These are phyloP conservation scores for Penicillium simplicissimum DNA, from an alignment of 495 filamentous ascomycete species.

Conservation along the genomic window DNA sequence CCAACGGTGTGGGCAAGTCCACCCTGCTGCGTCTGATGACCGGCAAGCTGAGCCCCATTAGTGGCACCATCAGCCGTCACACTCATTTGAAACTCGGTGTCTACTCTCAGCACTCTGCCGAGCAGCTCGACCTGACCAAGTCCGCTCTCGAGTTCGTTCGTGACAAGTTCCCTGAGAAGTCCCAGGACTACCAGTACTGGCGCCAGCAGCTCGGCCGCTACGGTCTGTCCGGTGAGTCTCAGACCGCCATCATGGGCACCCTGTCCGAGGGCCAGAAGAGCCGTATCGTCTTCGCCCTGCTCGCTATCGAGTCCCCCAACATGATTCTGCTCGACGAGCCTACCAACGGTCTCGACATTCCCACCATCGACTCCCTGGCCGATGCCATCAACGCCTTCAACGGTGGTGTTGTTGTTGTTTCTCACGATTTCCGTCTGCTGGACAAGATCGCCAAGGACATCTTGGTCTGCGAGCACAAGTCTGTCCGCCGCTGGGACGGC, in stretches of 20 bases:
- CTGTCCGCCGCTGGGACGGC: conserved; percentile 85
- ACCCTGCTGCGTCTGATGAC: conserved; percentile 97
- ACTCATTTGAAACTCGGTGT: conserved; percentile 97
- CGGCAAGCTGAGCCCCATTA: conserved; percentile 84
- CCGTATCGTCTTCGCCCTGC: conserved; percentile 94
- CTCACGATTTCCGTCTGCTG: conserved; percentile 96
- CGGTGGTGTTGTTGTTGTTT: conserved; percentile 96
- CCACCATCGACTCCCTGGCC: conserved; percentile 95
- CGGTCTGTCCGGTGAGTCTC: conserved; percentile 84
- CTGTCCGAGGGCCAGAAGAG: conserved; percentile 96
- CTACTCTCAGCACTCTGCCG: conserved; percentile 97
- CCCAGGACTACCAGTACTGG: conserved; percentile 99
- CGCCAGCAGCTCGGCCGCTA: conserved; percentile 94
- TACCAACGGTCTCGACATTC: conserved; percentile 99
- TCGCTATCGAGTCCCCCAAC: conserved; percentile 95
- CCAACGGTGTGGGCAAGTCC: conserved; percentile 99
- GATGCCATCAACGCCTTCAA: conserved; percentile 96
- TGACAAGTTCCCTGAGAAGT: conserved; percentile 86
- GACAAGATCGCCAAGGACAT: conserved; percentile 99
- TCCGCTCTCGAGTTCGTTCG: conserved; percentile 96
- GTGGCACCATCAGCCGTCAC: conserved; percentile 80
- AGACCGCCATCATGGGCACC: conserved; percentile 97
- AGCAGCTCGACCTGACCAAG: conserved; percentile 98
- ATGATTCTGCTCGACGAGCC: conserved; percentile 98
- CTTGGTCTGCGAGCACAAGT: conserved; percentile 96